Evolutionary conservation across 768 basidiomycete species (phyloP).

Genomic region (Termitomyces sp.): DNA sequence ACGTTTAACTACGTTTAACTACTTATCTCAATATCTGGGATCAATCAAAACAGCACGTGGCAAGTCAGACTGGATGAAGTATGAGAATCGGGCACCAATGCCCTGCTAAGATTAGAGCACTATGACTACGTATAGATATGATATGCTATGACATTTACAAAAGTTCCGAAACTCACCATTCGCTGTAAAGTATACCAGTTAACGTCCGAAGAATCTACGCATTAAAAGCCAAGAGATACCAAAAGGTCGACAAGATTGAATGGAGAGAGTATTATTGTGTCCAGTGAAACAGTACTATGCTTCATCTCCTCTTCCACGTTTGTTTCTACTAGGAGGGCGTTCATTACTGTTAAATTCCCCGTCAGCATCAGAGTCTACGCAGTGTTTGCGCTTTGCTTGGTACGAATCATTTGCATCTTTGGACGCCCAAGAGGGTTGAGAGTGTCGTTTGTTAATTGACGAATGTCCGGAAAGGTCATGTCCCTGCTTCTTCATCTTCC

Average conservation of each 20-base stretch:
- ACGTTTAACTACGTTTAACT: neutral
- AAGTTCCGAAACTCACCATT: constrained; percentile 4
- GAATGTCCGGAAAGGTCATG: constrained; percentile 11
- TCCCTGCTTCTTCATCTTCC: constrained; percentile 28
- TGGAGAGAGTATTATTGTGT: neutral
- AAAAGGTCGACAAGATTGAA: neutral
- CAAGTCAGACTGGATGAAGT: neutral
- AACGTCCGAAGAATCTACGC: constrained; percentile 1
- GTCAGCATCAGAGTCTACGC: constrained; percentile 22
- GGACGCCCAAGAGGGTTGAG: constrained; percentile 24
- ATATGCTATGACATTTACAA: constrained; percentile 10
- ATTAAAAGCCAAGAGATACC: constrained; percentile 3
- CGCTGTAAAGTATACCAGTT: neutral
- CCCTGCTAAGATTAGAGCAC: neutral
- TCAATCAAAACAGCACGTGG: constrained; percentile 17
- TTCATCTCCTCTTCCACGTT: constrained; percentile 18
- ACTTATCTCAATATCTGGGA: constrained; percentile 10
- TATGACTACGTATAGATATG: constrained; percentile 2
- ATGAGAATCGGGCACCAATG: neutral
- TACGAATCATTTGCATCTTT: constrained; percentile 15
- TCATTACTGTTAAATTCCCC: constrained; percentile 11
- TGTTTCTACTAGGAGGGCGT: constrained; percentile 10
- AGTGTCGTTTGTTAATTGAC: constrained; percentile 20
- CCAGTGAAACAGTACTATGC: constrained; percentile 1
- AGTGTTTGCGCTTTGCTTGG: constrained; percentile 29